Conservation (phyloP, 257 asterid species). For the Leptodermis oblonga region DNA sequence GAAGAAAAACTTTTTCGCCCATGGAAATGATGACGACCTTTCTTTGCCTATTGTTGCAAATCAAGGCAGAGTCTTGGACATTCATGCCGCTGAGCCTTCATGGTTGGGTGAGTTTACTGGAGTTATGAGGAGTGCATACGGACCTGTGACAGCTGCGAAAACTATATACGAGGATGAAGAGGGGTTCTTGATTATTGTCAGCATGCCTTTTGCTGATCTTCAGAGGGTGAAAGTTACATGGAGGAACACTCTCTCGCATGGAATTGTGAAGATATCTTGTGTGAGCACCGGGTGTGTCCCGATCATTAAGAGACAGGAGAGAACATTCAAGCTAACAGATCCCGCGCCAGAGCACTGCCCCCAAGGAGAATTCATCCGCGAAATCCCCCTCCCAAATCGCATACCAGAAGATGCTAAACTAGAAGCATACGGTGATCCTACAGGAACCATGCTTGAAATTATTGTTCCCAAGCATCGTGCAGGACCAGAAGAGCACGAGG, state of each 20-base stretch:
- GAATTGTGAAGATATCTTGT: slow-evolving; percentile 48
- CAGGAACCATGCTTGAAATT: slow-evolving; percentile 49
- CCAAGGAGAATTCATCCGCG: slow-evolving; percentile 43
- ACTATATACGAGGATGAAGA: slow-evolving; percentile 41
- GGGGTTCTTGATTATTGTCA: slow-evolving; percentile 39
- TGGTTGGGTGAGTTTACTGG: slow-evolving; percentile 41
- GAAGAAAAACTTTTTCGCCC: slow-evolving; percentile 27
- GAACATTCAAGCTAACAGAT: slow-evolving; percentile 43
- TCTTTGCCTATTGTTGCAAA: slow-evolving; percentile 23
- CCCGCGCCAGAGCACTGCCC: slow-evolving; percentile 50
- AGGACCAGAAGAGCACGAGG: slow-evolving; percentile 50
- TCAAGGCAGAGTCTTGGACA: slow-evolving; percentile 25
- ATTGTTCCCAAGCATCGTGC: slow-evolving; percentile 45
- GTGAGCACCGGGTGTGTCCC: slow-evolving; percentile 42
- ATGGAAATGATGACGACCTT: slow-evolving; percentile 33
- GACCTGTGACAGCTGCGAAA: slow-evolving; percentile 49
- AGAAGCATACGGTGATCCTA: slow-evolving; percentile 43
- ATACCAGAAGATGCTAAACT: slow-evolving; percentile 47
- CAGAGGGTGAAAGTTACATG: slow-evolving; percentile 47
- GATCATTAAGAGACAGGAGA: slow-evolving; percentile 30
- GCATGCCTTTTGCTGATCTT: slow-evolving; percentile 47
- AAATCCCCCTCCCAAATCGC: slow-evolving; percentile 42
- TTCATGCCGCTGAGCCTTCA: slow-evolving; percentile 31
- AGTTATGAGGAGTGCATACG: slow-evolving; percentile 35
- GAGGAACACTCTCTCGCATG: slow-evolving; percentile 40